A percentile compares a stretch with the other conserved stretches of the same genome.
phyloP scores from a whole-genome alignment of 1,139 yeast genomes.

The Candida anutae region DNA sequence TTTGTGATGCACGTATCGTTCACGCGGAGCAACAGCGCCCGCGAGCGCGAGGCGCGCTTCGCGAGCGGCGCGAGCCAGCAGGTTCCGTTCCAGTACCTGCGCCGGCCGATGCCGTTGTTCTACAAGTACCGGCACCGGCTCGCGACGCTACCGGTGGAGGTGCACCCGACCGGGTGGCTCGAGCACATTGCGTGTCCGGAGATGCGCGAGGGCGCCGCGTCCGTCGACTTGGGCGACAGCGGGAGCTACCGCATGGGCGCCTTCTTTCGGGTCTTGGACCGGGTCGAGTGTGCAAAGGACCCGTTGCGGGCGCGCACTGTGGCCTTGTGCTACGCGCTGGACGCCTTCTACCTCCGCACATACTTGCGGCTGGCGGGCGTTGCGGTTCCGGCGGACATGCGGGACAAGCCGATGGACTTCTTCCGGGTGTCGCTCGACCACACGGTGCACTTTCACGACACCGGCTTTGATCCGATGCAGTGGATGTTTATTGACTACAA shows the following conservation, averaged over 20 bases:
- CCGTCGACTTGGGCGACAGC: constrained; percentile 12
- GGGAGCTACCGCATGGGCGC: constrained; percentile 27
- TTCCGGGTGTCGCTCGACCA: constrained; percentile 39
- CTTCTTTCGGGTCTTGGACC: constrained; percentile 27
- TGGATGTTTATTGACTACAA: constrained; percentile 34
- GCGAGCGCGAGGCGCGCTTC: constrained; percentile 10
- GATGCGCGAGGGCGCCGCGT: constrained; percentile 9
- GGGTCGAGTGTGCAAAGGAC: constrained; percentile 17
- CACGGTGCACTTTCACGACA: constrained; percentile 30
- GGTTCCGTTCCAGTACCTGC: constrained; percentile 23
- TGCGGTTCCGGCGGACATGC: constrained; percentile 9
- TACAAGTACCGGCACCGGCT: constrained; percentile 24
- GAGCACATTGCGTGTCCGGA: constrained; percentile 27
- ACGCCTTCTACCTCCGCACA: constrained; percentile 19
- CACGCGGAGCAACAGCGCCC: constrained; percentile 20
- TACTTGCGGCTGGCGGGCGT: constrained; percentile 20
- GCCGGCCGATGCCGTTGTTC: constrained; percentile 22
- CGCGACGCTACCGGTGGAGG: constrained; percentile 17
- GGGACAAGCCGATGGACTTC: constrained; percentile 10
- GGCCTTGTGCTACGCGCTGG: constrained; percentile 15
- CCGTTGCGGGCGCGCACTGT: constrained; percentile 13
- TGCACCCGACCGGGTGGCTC: constrained; percentile 27
- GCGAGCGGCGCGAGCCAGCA: constrained; percentile 1
- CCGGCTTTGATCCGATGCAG: constrained; percentile 26
- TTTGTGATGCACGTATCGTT: constrained; percentile 30